Percentiles rank a stretch among this genome's conserved stretches.
Evolutionary conservation across 352 stramenopile species (phyloP).

Genomic region (Phytopythium oedochilum): DNA sequence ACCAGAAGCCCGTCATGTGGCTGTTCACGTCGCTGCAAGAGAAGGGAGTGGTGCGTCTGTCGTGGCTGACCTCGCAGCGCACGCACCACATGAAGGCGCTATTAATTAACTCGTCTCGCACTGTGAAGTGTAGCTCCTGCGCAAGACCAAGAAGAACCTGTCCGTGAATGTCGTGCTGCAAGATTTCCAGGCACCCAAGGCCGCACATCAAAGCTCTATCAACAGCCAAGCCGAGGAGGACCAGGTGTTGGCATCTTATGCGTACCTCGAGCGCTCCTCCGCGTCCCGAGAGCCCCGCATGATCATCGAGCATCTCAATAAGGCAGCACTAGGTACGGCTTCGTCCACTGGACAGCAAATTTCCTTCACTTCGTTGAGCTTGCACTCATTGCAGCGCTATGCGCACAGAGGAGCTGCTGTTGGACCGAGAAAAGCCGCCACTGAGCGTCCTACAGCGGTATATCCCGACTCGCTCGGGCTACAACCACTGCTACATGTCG

Average conservation of each 20-base stretch:
- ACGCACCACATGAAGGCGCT: not conserved
- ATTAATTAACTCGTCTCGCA: not conserved
- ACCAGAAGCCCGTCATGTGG: constrained; percentile 62
- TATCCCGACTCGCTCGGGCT: constrained; percentile 59
- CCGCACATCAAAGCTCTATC: not conserved
- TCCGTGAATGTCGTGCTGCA: constrained; percentile 39
- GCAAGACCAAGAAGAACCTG: constrained; percentile 59
- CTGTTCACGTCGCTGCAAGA: constrained; percentile 75
- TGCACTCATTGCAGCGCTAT: not conserved
- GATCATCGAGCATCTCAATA: constrained; percentile 56
- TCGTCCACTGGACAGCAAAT: too few species aligned
- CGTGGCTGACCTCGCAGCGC: not conserved
- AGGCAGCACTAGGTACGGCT: constrained; percentile 24
- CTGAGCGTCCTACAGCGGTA: constrained; percentile 65
- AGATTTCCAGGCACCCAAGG: constrained; percentile 34
- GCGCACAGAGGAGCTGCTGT: constrained; percentile 24
- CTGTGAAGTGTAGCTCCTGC: constrained; percentile 36
- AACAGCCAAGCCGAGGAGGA: constrained; percentile 12
- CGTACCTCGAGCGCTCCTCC: constrained; percentile 43
- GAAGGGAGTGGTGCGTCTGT: constrained; percentile 45
- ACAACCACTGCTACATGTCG: constrained; percentile 63
- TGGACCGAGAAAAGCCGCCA: constrained; percentile 43
- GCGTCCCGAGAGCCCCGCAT: constrained; percentile 31
- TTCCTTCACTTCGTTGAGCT: too few species aligned
- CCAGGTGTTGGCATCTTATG: constrained; percentile 47